Evolutionary conservation across 179 eudicot genomes (phyloP), one percentile per base, ranked within the genome.

Genomic region (Beta corolliflora): DNA sequence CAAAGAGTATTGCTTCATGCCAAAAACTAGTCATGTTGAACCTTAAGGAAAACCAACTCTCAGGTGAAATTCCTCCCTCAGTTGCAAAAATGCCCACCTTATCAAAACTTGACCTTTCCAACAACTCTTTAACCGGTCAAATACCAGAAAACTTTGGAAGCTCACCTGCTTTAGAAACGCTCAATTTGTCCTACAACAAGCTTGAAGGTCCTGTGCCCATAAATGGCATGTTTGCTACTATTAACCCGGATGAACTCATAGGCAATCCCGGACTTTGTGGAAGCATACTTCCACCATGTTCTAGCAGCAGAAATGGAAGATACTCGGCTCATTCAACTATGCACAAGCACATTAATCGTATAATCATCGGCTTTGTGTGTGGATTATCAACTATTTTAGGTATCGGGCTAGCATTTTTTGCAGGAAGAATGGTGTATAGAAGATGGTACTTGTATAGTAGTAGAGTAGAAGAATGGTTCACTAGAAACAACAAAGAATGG

Each of bases 231-330:
- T 83, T 93, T 55, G 80, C 70, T 56, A 86, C 92, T 1, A 93
- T 93, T 45, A 94, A 91, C 84, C 97, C 97, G 3, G 80, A 87
- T 85, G 95, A 94, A 70, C 90, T 94, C 50, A 74, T 58, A 9
- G 98, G 97, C 1, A 94, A 94, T 77, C 77, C 81, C 0, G 93
- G 91, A 21, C 97, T 94, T 8, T 94, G 98, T 81, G 97, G 97
- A 4, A 92, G 92, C 9, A 77, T 88, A 56, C 95, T 94, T 66
- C 90, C 89, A 41, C 94, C 91, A 1, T 94, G 98, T 76, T 83
- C 94, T 21, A 83, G 77, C 29, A 64, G 77, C 29, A 64, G 59
- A 74, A 41, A 82, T 13, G 36, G 58, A 6, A 65, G 7, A 6
- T 44, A 85, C 5, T 78, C 87, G 0, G 15, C 46, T 48, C 76